Conservation (phyloP, 78 protist species). For the Ministeria vibrans region DNA sequence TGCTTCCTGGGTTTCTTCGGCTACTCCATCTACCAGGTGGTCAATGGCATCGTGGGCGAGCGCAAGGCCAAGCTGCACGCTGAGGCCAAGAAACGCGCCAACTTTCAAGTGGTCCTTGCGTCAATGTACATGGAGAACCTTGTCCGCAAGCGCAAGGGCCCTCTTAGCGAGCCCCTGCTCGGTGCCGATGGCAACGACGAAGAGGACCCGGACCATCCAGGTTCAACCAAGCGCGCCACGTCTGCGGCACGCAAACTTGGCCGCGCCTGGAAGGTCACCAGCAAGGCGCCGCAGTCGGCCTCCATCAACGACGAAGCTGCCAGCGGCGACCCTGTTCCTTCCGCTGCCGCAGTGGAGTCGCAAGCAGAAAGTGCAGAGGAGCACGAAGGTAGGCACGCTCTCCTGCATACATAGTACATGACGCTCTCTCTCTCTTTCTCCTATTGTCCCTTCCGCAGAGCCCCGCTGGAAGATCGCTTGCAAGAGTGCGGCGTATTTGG, state of each 20-base stretch:
- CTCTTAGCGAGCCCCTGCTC: neutral
- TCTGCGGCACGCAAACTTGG: too few relatives aligned
- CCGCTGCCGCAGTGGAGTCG: neutral
- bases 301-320: too few relatives aligned
- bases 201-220: neutral
- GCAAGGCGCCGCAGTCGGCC: too few relatives aligned
- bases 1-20: neutral
- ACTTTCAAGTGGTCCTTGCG: neutral
- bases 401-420: neutral
- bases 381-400: neutral
- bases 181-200: neutral
- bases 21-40: constrained; percentile 10
- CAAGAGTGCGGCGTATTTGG: neutral
- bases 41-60: neutral
- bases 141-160: neutral
- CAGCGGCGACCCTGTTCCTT: neutral
- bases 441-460: neutral
- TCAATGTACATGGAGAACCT: neutral
- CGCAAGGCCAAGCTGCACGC: too few relatives aligned
- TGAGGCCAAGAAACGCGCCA: too few relatives aligned
- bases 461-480: neutral
- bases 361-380: constrained; percentile 4
- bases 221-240: too few relatives aligned
- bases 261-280: neutral
- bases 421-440: neutral